Conservation (phyloP, 441 rosid genomes). For the Gossypium lobatum region DNA sequence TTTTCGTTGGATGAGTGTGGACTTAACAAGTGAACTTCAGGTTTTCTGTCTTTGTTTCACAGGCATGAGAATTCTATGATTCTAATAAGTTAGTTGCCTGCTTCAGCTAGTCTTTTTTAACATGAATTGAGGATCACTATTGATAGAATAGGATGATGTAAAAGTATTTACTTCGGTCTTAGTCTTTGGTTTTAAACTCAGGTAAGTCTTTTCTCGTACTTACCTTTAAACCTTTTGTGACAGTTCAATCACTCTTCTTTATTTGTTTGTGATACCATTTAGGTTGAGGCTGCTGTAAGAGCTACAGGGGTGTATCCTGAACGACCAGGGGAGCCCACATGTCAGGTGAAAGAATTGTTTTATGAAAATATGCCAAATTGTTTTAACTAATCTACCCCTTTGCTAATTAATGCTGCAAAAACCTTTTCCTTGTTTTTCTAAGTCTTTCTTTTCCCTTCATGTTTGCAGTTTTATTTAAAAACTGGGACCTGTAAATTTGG, state of each 20-base stretch:
- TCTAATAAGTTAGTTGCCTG: not conserved
- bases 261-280: constrained; percentile 17
- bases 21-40: not conserved
- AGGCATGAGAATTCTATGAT: not conserved
- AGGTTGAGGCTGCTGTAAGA: constrained; percentile 93
- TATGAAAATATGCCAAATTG: not conserved
- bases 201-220: not conserved
- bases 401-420: not conserved
- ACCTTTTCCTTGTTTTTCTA: not conserved
- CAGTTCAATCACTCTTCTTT: not conserved
- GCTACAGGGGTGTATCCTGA: constrained; percentile 92
- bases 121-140: not conserved
- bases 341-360: constrained; percentile 48
- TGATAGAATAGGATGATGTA: not conserved
- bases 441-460: not conserved
- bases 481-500: constrained; percentile 97
- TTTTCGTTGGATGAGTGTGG: not conserved
- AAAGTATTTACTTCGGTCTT: not conserved
- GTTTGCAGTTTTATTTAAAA: constrained; percentile 73
- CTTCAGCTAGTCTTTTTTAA: not conserved
- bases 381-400: not conserved
- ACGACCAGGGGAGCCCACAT: constrained; percentile 70
- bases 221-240: not conserved
- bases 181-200: not conserved
- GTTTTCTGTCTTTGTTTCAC: not conserved